Evolutionary conservation across 2,329 filamentous ascomycete genomes (phyloP), one percentile per base, ranked within the genome.

Genomic region (Aspergillus luchuensis): DNA sequence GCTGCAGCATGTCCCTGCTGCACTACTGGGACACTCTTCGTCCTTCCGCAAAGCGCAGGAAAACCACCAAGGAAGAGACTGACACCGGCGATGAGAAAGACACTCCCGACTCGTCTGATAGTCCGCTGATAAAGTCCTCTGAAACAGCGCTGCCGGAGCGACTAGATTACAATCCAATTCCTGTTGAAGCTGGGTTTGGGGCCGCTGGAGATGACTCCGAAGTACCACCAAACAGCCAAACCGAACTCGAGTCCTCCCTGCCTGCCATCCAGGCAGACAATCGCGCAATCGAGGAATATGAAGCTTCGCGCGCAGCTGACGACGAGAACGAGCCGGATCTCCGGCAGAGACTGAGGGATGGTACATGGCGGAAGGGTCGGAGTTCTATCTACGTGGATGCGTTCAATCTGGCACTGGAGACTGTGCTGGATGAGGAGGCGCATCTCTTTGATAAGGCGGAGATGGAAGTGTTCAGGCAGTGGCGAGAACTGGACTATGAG

Each of bases 361-460:
- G 80, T 54, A 84, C 79, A 61, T 97, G 91, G 91, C 77, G 87
- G 4, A 87, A 84, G 69, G 91, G 92, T 0, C 88, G 87, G 73
- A 96, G 89, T 70, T 98, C 93, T 1, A 91, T 99, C 58, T 99
- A 99, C 70, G 92, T 97, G 17, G 95, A 99, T 78, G 95, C 95
- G 0, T 99, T 99, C 81, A 97, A 97, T 71, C 81, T 98, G 13
- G 92, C 94, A 2, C 80, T 99, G 52, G 89, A 94, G 61, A 97
- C 91, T 0, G 95, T 99, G 3, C 79, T 98, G 11, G 88, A 91
- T 52, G 91, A 98, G 59, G 95, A 99, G 76, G 84, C 86, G 0
- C 91, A 97, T 76, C 80, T 99, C 0, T 99, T 98, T 72, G 85
- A 95, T 69, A 85, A 87, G 60, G 88, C 87, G 17, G 95, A 99